A percentile compares a stretch with the other conserved stretches of the same genome.
Evolutionary conservation across 2,329 filamentous ascomycete genomes (phyloP).

Genomic region (Fusarium burgessii): DNA sequence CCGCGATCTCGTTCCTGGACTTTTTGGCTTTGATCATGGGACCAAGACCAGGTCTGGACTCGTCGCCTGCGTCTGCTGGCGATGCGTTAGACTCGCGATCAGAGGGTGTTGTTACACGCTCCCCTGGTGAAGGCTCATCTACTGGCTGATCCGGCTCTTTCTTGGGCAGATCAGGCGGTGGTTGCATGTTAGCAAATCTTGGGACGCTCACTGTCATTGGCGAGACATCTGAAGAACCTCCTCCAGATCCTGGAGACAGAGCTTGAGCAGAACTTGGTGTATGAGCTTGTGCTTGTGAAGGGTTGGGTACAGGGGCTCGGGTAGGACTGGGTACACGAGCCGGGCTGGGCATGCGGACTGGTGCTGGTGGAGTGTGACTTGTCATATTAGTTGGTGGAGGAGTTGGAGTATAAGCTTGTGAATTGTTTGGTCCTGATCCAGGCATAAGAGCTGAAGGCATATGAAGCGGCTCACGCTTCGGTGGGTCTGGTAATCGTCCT

Average conservation of each 20-base stretch:
- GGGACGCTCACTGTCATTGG: conserved; percentile 44
- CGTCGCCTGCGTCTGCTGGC: conserved; percentile 20
- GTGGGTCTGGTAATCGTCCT: conserved; percentile 35
- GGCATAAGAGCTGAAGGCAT: conserved; percentile 38
- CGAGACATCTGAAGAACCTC: conserved; percentile 41
- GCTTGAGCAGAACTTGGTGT: conserved; percentile 8
- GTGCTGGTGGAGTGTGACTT: background rate
- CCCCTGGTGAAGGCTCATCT: conserved; percentile 20
- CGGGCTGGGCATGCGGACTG: conserved; percentile 9
- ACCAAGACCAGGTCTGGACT: conserved; percentile 63
- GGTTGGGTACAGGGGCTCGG: conserved; percentile 4
- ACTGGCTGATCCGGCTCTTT: conserved; percentile 10
- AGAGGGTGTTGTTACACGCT: conserved; percentile 39
- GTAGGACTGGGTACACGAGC: conserved; percentile 9
- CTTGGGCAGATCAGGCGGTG: conserved; percentile 39
- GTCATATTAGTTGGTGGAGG: background rate
- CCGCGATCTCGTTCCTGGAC: conserved; percentile 78
- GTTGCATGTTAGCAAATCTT: conserved; percentile 26
- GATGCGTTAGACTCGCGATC: conserved; percentile 14
- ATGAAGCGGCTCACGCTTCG: conserved; percentile 31
- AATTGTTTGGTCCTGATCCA: background rate
- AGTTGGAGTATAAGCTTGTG: background rate
- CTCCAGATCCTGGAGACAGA: conserved; percentile 21
- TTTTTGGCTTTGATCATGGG: conserved; percentile 90
- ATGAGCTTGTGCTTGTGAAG: conserved; percentile 11